phyloP scores from a whole-genome alignment of 352 stramenopile genomes.

The Globisporangium lucens region DNA sequence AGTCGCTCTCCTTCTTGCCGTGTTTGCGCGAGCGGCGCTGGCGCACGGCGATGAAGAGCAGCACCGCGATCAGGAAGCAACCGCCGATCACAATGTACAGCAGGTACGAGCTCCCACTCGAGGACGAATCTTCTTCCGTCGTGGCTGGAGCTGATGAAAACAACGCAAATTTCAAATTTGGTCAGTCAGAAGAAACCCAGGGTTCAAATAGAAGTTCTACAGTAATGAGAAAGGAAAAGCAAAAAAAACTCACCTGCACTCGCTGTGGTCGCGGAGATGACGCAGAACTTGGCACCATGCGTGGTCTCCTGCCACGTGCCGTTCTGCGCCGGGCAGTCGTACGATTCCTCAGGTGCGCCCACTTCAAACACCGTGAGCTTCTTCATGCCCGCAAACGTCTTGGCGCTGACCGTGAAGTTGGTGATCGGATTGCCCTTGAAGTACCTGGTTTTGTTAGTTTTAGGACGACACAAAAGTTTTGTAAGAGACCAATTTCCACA shows the following conservation, averaged over 20 bases:
- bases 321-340: slow-evolving; percentile 31
- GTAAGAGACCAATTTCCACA: not conserved
- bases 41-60: slow-evolving; percentile 45
- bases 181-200: not conserved
- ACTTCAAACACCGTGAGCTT: slow-evolving; percentile 45
- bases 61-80: slow-evolving; percentile 41
- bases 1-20: slow-evolving; percentile 38
- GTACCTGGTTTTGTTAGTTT: slow-evolving; percentile 23
- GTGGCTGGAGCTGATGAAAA: slow-evolving; percentile 7
- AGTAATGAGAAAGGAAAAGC: not conserved
- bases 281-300: slow-evolving; percentile 38
- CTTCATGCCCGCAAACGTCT: slow-evolving; percentile 36
- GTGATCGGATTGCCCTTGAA: slow-evolving; percentile 39
- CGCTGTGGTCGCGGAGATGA: slow-evolving; percentile 23
- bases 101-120: slow-evolving; percentile 37
- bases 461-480: not conserved
- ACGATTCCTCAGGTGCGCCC: slow-evolving; percentile 25
- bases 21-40: slow-evolving; percentile 34
- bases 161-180: not conserved
- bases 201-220: not conserved
- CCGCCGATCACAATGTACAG: slow-evolving; percentile 38
- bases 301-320: slow-evolving; percentile 32
- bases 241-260: not conserved
- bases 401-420: slow-evolving; percentile 43
- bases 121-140: slow-evolving; percentile 20